Evolutionary conservation across 805 yeast species (phyloP).

Genomic region (Metahyphopichia silvanorum): DNA sequence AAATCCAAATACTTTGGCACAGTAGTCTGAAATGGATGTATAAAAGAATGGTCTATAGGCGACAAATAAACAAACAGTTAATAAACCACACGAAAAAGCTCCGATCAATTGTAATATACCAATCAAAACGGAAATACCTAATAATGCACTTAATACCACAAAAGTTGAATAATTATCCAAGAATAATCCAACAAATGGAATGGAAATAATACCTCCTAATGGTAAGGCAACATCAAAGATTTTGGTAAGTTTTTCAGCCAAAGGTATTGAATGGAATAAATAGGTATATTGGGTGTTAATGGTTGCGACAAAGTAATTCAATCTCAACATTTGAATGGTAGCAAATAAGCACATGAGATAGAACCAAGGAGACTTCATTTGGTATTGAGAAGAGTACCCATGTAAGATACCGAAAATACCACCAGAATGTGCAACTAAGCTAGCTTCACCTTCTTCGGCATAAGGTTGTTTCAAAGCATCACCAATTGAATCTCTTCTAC

Average conservation of each 20-base stretch:
- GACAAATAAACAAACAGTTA: constrained; percentile 48
- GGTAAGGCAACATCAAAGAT: constrained; percentile 55
- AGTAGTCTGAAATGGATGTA: constrained; percentile 87
- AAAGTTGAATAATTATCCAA: constrained; percentile 49
- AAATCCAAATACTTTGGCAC: constrained; percentile 92
- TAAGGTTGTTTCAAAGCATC: constrained; percentile 55
- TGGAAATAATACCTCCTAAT: constrained; percentile 51
- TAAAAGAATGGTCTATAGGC: constrained; percentile 78
- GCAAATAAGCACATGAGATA: constrained; percentile 46
- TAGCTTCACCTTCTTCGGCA: constrained; percentile 47
- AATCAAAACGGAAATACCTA: constrained; percentile 40
- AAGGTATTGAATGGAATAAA: constrained; percentile 35
- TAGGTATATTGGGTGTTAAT: constrained; percentile 52
- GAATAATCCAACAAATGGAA: constrained; percentile 52
- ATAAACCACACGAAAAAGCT: constrained; percentile 37
- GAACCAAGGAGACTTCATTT: constrained; percentile 53
- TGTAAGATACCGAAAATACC: constrained; percentile 55
- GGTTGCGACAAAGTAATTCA: constrained; percentile 59
- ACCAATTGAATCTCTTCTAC: constrained; percentile 53
- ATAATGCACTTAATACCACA: constrained; percentile 37
- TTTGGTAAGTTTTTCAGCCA: constrained; percentile 41
- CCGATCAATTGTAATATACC: constrained; percentile 49
- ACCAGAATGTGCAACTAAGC: constrained; percentile 31
- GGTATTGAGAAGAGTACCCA: constrained; percentile 47
- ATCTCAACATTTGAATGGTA: constrained; percentile 55